A percentile compares a stretch with the other conserved stretches of the same genome.
Conservation (phyloP, 768 basidiomycete species). For the Tulasnella sp. region DNA sequence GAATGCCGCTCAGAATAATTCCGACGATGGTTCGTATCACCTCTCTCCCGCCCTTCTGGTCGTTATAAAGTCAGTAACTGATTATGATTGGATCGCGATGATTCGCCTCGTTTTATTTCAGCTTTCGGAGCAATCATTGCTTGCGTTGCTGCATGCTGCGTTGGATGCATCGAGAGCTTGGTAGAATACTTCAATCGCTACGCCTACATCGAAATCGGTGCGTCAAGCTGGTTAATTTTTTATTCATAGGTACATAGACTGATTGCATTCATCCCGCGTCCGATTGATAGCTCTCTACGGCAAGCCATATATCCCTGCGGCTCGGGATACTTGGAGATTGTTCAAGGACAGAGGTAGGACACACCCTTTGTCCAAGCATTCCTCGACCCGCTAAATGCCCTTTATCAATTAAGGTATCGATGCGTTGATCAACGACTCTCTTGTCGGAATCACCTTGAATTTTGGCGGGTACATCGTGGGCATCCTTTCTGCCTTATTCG, state of each 20-base stretch:
- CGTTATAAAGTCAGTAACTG: neutral
- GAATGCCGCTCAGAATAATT: constrained; percentile 54
- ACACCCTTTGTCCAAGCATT: neutral
- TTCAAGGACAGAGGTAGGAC: constrained; percentile 61
- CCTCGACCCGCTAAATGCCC: neutral
- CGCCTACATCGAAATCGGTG: constrained; percentile 71
- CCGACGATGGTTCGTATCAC: constrained; percentile 53
- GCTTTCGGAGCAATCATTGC: constrained; percentile 70
- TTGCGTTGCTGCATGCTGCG: constrained; percentile 73
- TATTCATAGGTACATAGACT: neutral
- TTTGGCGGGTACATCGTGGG: constrained; percentile 80
- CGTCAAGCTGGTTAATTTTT: neutral
- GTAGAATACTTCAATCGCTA: constrained; percentile 84
- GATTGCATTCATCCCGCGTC: constrained; percentile 22
- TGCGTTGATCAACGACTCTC: constrained; percentile 75
- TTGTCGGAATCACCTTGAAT: constrained; percentile 61
- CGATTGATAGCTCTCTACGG: constrained; percentile 62
- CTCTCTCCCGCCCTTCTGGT: neutral
- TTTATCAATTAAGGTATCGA: constrained; percentile 47
- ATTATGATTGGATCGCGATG: neutral
- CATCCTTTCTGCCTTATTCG: constrained; percentile 68
- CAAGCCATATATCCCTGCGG: constrained; percentile 73
- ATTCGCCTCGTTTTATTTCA: constrained; percentile 33
- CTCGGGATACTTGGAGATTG: constrained; percentile 78
- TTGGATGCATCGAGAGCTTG: constrained; percentile 63